phyloP scores from a whole-genome alignment of 2,329 filamentous ascomycete species.

The Trichoderma polysporum region DNA sequence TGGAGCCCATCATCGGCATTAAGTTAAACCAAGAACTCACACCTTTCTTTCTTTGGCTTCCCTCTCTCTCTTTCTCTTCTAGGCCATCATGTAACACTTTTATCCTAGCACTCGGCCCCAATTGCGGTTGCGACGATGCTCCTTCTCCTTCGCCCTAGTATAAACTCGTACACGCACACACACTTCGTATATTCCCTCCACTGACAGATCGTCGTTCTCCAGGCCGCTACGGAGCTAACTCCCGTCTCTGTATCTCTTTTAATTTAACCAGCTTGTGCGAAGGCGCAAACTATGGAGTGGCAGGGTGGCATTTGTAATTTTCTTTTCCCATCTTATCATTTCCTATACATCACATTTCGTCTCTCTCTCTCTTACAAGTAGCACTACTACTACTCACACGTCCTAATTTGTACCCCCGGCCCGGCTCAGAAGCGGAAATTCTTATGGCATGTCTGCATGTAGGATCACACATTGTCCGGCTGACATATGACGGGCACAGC shows the following conservation, averaged over 20 bases:
- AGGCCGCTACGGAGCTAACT: no score
- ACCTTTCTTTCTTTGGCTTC: neutral
- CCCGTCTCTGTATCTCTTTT: neutral
- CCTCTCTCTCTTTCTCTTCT: neutral
- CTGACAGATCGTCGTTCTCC: neutral
- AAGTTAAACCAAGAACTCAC: neutral
- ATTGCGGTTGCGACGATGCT: neutral
- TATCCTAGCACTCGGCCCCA: neutral
- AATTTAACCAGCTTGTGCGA: neutral
- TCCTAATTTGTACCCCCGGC: neutral
- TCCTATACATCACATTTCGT: slow-evolving; percentile 6
- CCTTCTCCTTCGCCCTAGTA: neutral
- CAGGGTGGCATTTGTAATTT: neutral
- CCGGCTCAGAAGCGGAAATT: neutral
- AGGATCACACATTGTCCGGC: slow-evolving; percentile 16
- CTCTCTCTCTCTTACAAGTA: no score
- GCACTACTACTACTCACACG: neutral
- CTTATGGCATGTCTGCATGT: neutral
- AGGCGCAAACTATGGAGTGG: neutral
- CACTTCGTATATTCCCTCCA: neutral
- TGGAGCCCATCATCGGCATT: neutral
- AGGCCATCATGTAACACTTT: neutral
- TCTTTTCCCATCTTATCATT: slow-evolving; percentile 1
- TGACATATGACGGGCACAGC: slow-evolving; percentile 16
- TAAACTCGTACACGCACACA: neutral